These are phyloP conservation scores for Kluyveromyces sp. DNA, from an alignment of 1,139 yeast species.

Conservation along the genomic window DNA sequence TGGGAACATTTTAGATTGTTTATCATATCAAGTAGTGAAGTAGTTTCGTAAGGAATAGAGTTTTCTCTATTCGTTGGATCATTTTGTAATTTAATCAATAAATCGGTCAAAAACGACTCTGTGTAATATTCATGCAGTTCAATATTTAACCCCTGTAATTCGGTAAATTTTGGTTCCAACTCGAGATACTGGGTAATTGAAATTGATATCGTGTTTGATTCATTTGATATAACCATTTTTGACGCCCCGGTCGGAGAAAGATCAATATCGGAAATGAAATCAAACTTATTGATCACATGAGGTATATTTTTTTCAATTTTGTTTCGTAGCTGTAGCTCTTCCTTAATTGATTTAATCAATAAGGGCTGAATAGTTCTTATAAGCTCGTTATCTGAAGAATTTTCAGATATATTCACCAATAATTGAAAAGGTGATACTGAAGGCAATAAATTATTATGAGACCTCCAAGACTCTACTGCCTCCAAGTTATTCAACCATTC, in stretches of 20 bases:
- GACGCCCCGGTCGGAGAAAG: constrained; percentile 46
- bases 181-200: constrained; percentile 31
- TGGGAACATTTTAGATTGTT: background rate
- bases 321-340: constrained; percentile 39
- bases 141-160: background rate
- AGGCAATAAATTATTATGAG: constrained; percentile 43
- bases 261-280: constrained; percentile 46
- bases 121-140: constrained; percentile 39
- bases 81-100: background rate
- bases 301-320: constrained; percentile 31
- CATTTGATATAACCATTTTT: constrained; percentile 37
- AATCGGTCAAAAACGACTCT: constrained; percentile 27
- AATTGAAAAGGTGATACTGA: constrained; percentile 40
- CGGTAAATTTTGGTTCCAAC: background rate
- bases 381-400: constrained; percentile 33
- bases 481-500: constrained; percentile 48
- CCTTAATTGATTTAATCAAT: constrained; percentile 29
- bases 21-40: constrained; percentile 29
- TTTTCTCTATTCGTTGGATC: background rate
- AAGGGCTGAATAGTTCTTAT: constrained; percentile 30
- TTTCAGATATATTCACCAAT: constrained; percentile 40
- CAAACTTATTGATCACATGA: constrained; percentile 32
- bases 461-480: constrained; percentile 48
- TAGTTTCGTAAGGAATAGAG: too few relatives aligned
- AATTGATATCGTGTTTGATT: constrained; percentile 33